These are phyloP conservation scores for Hibiscus trionum DNA, from an alignment of 345 rosid species.

Conservation along the genomic window DNA sequence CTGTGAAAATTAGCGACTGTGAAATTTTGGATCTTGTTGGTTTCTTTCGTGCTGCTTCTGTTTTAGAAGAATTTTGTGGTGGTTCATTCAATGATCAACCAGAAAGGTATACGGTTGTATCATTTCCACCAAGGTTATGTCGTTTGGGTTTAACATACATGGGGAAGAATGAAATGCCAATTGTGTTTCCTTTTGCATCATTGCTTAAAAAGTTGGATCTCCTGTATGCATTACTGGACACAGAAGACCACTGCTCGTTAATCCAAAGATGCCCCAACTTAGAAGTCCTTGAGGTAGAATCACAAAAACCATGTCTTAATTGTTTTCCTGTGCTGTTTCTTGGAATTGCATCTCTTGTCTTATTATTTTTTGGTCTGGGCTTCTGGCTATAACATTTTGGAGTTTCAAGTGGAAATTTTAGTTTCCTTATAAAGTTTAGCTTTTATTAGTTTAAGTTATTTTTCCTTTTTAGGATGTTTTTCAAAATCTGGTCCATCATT, in stretches of 20 bases:
- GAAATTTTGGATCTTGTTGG: conserved; percentile 63
- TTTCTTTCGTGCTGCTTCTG: conserved; percentile 59
- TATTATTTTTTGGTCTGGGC: not conserved
- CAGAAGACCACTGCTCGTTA: conserved; percentile 72
- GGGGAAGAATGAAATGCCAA: conserved; percentile 66
- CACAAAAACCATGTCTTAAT: not conserved
- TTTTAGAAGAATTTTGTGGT: conserved; percentile 84
- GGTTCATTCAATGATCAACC: conserved; percentile 56
- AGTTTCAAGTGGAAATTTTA: not conserved
- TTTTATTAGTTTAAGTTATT: not conserved
- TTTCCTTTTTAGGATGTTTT: not conserved
- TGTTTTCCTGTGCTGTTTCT: not conserved
- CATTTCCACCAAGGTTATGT: conserved; percentile 54
- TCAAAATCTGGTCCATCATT: not conserved
- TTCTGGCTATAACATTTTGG: not conserved
- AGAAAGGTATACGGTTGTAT: conserved; percentile 37
- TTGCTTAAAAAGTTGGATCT: conserved; percentile 75
- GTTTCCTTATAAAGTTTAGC: not conserved
- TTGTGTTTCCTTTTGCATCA: conserved; percentile 73
- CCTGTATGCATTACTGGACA: conserved; percentile 69
- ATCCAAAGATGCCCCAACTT: conserved; percentile 77
- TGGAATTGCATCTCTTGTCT: not conserved
- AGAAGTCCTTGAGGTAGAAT: conserved; percentile 86
- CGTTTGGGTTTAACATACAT: conserved; percentile 67
- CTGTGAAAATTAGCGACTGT: conserved; percentile 66